phyloP scores from a whole-genome alignment of 164 flowering plant species.

The Malania oleifera region DNA sequence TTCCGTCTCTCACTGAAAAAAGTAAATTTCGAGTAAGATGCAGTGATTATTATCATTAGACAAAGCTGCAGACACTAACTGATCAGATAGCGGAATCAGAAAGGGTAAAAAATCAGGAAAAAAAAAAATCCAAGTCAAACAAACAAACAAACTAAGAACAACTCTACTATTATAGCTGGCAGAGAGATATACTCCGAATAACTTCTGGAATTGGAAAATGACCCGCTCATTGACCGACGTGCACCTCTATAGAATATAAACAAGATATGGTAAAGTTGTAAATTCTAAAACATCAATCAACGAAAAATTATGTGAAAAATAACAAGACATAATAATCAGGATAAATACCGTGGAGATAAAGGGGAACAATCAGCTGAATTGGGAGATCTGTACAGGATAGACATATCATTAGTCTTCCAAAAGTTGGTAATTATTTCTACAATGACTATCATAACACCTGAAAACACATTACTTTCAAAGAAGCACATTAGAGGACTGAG shows the following conservation, averaged over 20 bases:
- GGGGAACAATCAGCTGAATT: constrained; percentile 30
- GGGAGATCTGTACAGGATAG: constrained; percentile 36
- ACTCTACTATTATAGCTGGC: neutral
- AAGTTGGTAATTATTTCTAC: neutral
- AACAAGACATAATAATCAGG: neutral
- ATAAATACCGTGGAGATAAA: constrained; percentile 37
- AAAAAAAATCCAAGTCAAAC: neutral
- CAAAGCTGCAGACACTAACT: neutral
- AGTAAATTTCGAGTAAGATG: neutral
- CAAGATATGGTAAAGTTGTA: neutral
- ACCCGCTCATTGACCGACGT: constrained; percentile 47
- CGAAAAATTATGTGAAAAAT: neutral
- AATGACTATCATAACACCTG: no score
- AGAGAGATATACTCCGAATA: constrained; percentile 40
- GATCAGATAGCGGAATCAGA: neutral
- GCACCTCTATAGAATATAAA: constrained; percentile 27
- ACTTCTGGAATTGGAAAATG: constrained; percentile 57
- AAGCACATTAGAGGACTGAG: no score
- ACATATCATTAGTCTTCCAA: constrained; percentile 8
- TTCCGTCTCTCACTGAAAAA: constrained; percentile 35
- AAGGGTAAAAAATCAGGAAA: neutral
- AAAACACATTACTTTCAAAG: no score
- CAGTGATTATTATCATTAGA: neutral
- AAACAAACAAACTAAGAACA: neutral
- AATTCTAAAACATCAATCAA: neutral